These are phyloP conservation scores for Penicillium maclennaniae DNA, from an alignment of 495 filamentous ascomycete species.

Conservation along the genomic window DNA sequence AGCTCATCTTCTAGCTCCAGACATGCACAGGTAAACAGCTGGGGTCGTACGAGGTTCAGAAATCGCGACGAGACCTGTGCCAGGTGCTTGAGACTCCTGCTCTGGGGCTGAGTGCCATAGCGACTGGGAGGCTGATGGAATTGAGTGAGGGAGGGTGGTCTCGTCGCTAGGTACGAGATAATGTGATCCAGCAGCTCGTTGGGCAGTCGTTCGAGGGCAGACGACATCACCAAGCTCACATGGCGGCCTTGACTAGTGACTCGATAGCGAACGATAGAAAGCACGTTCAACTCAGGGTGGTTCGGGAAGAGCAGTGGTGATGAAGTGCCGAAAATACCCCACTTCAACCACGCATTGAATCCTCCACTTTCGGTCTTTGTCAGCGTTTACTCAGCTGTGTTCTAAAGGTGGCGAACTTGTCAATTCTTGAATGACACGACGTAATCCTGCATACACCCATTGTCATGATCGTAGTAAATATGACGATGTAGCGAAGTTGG, in stretches of 20 bases:
- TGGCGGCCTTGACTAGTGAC: background rate
- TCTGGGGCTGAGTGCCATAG: constrained; percentile 18
- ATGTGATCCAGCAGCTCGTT: constrained; percentile 43
- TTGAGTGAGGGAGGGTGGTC: constrained; percentile 27
- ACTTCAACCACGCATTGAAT: constrained; percentile 4
- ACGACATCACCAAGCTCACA: constrained; percentile 13
- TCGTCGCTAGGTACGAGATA: constrained; percentile 24
- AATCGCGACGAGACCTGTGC: constrained; percentile 25
- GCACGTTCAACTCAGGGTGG: background rate
- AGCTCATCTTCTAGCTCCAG: constrained; percentile 27
- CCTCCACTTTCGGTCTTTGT: constrained; percentile 23
- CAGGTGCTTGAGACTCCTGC: constrained; percentile 33
- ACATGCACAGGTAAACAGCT: constrained; percentile 33
- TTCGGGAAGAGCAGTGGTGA: constrained; percentile 16
- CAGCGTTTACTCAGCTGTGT: constrained; percentile 22
- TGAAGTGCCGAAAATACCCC: constrained; percentile 23
- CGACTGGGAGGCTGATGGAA: constrained; percentile 25
- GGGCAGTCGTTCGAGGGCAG: constrained; percentile 25
- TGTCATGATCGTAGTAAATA: background rate
- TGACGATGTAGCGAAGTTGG: background rate
- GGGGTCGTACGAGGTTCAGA: constrained; percentile 27
- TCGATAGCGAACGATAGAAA: background rate
- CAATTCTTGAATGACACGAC: background rate
- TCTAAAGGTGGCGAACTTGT: background rate
- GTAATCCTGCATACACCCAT: background rate